Conservation (phyloP, 1,284 basidiomycete species). For the Rhodotorula sp. region DNA sequence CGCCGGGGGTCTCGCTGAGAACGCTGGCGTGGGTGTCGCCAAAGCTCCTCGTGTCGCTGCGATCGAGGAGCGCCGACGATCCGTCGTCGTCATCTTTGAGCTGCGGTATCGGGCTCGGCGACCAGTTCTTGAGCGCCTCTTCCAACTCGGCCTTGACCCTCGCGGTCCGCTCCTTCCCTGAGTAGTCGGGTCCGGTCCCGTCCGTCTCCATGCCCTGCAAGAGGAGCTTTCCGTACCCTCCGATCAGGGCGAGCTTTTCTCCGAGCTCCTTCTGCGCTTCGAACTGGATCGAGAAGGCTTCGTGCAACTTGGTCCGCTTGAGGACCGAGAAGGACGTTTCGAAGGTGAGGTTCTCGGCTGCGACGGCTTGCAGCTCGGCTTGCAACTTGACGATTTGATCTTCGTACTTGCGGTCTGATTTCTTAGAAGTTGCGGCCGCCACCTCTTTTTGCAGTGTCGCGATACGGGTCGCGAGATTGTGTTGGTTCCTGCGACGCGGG, state of each 20-base stretch:
- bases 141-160: conserved; percentile 39
- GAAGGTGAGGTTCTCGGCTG: conserved; percentile 29
- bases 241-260: conserved; percentile 44
- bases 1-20: not conserved
- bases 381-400: conserved; percentile 18
- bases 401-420: conserved; percentile 14
- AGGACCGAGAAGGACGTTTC: conserved; percentile 35
- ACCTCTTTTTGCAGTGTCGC: conserved; percentile 19
- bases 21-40: conserved; percentile 26
- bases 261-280: conserved; percentile 41
- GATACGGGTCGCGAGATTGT: conserved; percentile 24
- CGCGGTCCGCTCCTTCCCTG: conserved; percentile 40
- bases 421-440: conserved; percentile 5
- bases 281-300: conserved; percentile 41
- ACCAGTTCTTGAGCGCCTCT: conserved; percentile 27
- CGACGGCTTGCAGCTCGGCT: conserved; percentile 31
- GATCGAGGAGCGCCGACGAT: conserved; percentile 2
- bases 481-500: conserved; percentile 26
- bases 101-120: conserved; percentile 14
- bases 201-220: conserved; percentile 39
- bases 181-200: conserved; percentile 33
- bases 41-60: conserved; percentile 35
- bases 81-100: conserved; percentile 2
- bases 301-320: conserved; percentile 43
- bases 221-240: conserved; percentile 42